phyloP scores from a whole-genome alignment of 1,284 basidiomycete genomes.

The Ustilago lituana region DNA sequence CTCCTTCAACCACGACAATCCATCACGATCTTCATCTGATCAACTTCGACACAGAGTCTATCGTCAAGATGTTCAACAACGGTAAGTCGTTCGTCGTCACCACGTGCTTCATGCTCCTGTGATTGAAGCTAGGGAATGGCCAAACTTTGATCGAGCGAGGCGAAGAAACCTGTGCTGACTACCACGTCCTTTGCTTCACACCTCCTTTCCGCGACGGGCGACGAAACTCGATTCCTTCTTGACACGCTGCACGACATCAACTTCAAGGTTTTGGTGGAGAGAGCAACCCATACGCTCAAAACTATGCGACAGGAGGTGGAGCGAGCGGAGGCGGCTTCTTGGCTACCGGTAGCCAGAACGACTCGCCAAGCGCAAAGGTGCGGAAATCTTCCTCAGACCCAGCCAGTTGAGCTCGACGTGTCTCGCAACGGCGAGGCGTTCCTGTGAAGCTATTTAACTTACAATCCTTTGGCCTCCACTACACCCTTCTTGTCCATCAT shows the following conservation, averaged over 20 bases:
- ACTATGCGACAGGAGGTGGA: conserved; percentile 55
- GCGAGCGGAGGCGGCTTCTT: conserved; percentile 54
- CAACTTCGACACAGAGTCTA: too few relatives aligned
- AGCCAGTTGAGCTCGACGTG: too few relatives aligned
- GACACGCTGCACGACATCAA: too few relatives aligned
- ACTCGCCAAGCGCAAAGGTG: conserved; percentile 48
- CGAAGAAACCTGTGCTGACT: too few relatives aligned
- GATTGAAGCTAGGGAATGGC: too few relatives aligned
- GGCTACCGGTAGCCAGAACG: conserved; percentile 43
- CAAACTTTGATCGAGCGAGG: too few relatives aligned
- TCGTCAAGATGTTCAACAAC: conserved; percentile 46
- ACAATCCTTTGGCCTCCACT: too few relatives aligned
- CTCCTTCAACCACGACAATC: conserved; percentile 6
- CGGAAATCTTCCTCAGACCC: conserved; percentile 8
- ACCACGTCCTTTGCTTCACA: too few relatives aligned
- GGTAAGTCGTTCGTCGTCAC: too few relatives aligned
- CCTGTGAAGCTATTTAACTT: too few relatives aligned
- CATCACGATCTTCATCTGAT: not conserved
- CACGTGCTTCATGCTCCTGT: too few relatives aligned
- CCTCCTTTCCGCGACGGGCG: not conserved
- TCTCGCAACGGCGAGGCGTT: too few relatives aligned
- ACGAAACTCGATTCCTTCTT: not conserved
- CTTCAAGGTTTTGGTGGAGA: conserved; percentile 29
- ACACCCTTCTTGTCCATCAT: not conserved
- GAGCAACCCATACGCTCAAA: conserved; percentile 53